phyloP scores from a whole-genome alignment of 176 grass and related monocot species.

The Lolium perenne region DNA sequence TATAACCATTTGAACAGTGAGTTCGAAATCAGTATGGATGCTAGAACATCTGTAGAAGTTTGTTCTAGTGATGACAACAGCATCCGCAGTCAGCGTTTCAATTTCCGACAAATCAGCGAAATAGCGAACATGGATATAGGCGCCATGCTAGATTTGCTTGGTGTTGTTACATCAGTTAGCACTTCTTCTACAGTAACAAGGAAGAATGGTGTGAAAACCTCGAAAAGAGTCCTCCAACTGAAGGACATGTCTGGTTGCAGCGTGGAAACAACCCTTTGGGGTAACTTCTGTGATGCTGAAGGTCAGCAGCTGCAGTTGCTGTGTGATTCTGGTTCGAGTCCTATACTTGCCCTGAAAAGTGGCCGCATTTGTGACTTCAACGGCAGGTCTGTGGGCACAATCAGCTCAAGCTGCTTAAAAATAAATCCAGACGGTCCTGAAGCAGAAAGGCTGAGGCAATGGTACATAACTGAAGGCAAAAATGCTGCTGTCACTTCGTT shows the following conservation, averaged over 20 bases:
- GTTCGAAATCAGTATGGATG: conserved; percentile 63
- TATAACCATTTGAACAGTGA: conserved; percentile 77
- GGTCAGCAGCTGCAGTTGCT: conserved; percentile 65
- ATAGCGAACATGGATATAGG: conserved; percentile 61
- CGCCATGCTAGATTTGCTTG: conserved; percentile 78
- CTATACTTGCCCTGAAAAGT: conserved; percentile 73
- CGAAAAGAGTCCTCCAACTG: conserved; percentile 71
- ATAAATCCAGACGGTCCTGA: conserved; percentile 77
- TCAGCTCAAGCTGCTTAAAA: conserved; percentile 53
- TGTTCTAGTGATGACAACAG: conserved; percentile 67
- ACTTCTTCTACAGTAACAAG: conserved; percentile 56
- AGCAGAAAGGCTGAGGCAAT: conserved; percentile 31
- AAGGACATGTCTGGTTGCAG: conserved; percentile 84
- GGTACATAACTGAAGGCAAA: conserved; percentile 73
- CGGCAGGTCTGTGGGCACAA: conserved; percentile 59
- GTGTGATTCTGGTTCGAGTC: conserved; percentile 76
- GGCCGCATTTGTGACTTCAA: conserved; percentile 63
- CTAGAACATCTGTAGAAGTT: conserved; percentile 49
- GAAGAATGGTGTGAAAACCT: conserved; percentile 69
- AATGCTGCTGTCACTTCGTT: conserved; percentile 61
- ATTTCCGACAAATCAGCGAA: conserved; percentile 74
- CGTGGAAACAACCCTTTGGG: conserved; percentile 81
- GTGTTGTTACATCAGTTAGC: conserved; percentile 70
- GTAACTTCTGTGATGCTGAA: conserved; percentile 68
- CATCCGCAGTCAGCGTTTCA: conserved; percentile 68